Percentiles rank a stretch among this genome's conserved stretches.
phyloP scores from a whole-genome alignment of 805 yeast species.

The Candida maltosa region DNA sequence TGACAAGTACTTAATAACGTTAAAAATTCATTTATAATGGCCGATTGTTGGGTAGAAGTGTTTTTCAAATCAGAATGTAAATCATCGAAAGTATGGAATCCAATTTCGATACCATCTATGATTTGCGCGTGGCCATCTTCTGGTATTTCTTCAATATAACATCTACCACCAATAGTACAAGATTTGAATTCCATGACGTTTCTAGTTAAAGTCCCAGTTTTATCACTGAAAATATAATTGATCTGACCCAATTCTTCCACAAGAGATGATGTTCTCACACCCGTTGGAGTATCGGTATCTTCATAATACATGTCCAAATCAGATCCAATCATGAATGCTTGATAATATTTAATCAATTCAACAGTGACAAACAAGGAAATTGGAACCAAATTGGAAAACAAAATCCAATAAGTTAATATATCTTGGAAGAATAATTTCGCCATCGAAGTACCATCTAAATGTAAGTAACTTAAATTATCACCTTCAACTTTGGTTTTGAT shows the following conservation, averaged over 20 bases:
- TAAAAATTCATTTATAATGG: conserved; percentile 68
- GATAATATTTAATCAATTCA: conserved; percentile 92
- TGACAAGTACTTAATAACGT: conserved; percentile 89
- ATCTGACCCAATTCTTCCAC: conserved; percentile 98
- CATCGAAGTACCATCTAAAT: conserved; percentile 64
- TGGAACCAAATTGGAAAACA: conserved; percentile 96
- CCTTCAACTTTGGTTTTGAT: conserved; percentile 58
- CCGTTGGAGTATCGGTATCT: conserved; percentile 88
- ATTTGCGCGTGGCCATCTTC: conserved; percentile 78
- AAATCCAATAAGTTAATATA: conserved; percentile 90
- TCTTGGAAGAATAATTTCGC: conserved; percentile 78
- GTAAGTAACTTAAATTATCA: conserved; percentile 57
- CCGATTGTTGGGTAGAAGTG: conserved; percentile 42
- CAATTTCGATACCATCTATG: conserved; percentile 76
- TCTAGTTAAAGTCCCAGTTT: conserved; percentile 94
- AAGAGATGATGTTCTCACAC: conserved; percentile 89
- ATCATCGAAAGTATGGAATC: conserved; percentile 69
- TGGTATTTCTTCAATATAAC: conserved; percentile 85
- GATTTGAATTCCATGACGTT: conserved; percentile 96
- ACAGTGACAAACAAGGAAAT: conserved; percentile 95
- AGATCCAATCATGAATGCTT: conserved; percentile 88
- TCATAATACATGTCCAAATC: conserved; percentile 92
- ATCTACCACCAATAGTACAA: conserved; percentile 87
- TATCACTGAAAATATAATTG: conserved; percentile 93
- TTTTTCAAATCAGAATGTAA: conserved; percentile 46